These are phyloP conservation scores for Lathyrus tuberosus DNA, from an alignment of 306 rosid genomes.

Conservation along the genomic window DNA sequence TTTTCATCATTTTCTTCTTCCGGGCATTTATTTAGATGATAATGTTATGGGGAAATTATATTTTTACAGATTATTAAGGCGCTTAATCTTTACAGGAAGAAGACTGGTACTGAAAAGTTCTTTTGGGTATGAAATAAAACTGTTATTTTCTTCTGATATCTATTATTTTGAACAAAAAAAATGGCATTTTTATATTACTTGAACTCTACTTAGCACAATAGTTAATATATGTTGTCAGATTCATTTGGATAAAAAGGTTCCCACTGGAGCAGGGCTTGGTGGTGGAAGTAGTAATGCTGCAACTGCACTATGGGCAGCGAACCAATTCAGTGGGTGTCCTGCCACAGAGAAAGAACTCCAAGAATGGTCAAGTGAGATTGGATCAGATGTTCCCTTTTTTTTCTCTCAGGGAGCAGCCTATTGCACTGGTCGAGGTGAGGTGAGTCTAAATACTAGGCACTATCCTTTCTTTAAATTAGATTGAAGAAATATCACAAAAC, in stretches of 20 bases:
- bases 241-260: slow-evolving; percentile 92
- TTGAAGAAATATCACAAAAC: slow-evolving; percentile 1
- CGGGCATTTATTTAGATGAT: slow-evolving; percentile 14
- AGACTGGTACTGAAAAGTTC: slow-evolving; percentile 75
- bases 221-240: slow-evolving; percentile 56
- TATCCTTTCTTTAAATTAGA: slow-evolving; percentile 20
- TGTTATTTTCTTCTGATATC: slow-evolving; percentile 1
- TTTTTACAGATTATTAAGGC: slow-evolving; percentile 87
- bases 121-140: slow-evolving; percentile 74
- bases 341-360: slow-evolving; percentile 91
- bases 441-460: slow-evolving; percentile 48
- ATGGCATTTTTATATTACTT: background rate
- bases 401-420: slow-evolving; percentile 95
- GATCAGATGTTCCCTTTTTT: slow-evolving; percentile 97
- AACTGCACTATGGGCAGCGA: slow-evolving; percentile 97
- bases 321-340: slow-evolving; percentile 76
- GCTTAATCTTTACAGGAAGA: slow-evolving; percentile 90
- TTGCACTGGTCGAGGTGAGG: slow-evolving; percentile 99
- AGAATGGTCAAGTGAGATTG: slow-evolving; percentile 98
- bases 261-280: slow-evolving; percentile 98
- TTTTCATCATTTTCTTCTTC: slow-evolving; percentile 14
- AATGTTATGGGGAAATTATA: slow-evolving; percentile 23
- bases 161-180: background rate
- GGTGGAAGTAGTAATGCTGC: slow-evolving; percentile 99
- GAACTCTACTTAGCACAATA: background rate